These are phyloP conservation scores for Ophidiomyces ophidiicola DNA, from an alignment of 2,329 filamentous ascomycete species.

Conservation along the genomic window DNA sequence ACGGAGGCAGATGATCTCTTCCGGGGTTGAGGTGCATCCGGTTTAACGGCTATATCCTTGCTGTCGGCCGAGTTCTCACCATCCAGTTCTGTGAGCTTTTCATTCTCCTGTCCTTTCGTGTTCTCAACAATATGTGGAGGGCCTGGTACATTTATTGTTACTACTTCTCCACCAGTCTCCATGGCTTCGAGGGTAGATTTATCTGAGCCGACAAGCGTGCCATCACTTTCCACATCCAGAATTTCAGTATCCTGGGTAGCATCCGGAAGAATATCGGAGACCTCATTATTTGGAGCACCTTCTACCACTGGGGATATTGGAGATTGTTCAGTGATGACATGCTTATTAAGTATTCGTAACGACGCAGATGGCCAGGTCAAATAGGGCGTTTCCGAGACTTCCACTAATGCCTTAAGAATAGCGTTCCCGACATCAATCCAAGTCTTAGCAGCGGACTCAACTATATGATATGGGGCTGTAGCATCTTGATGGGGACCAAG, in stretches of 20 bases:
- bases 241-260: background rate
- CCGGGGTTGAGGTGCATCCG: conserved; percentile 25
- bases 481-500: background rate
- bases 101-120: conserved; percentile 2
- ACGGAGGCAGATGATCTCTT: conserved; percentile 52
- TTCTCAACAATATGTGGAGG: background rate
- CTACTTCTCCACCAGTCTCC: background rate
- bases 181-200: background rate
- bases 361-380: background rate
- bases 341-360: background rate
- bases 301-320: conserved; percentile 13
- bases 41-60: conserved; percentile 27
- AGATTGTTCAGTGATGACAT: background rate
- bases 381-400: conserved; percentile 20
- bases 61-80: conserved; percentile 18
- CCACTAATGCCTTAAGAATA: conserved; percentile 34
- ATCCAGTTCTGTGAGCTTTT: conserved; percentile 1
- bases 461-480: conserved; percentile 25
- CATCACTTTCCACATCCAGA: background rate
- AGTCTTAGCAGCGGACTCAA: conserved; percentile 25
- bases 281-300: background rate
- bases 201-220: no score
- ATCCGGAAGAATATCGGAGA: background rate
- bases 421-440: conserved; percentile 41
- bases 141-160: background rate